Evolutionary conservation across 1,284 basidiomycete species (phyloP), one percentile per base, ranked within the genome.

Genomic region (Microbotryum scabiosae): DNA sequence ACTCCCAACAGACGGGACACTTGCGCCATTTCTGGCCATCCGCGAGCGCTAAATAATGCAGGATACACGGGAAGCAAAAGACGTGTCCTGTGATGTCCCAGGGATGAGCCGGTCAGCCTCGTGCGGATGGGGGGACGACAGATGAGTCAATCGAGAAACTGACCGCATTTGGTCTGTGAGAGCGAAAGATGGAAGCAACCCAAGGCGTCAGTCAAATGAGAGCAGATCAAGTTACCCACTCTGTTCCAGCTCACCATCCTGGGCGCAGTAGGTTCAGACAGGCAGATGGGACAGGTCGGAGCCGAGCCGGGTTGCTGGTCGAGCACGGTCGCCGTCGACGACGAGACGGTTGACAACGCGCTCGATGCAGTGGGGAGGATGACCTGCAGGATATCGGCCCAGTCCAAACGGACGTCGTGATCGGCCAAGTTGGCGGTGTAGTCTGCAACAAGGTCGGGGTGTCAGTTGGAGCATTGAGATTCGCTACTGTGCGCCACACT

Each of bases 211-310:
- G 36, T 64, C 36, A 66, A 20, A 68, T 46, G 55, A 58, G 32
- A 56, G 56, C 56, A 65, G 32, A 64, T 50, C n/a, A 26, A 20
- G 56, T 41, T 66, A 51, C 84, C 88, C 76, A 72, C 94, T 91
- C 81, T 97, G 93, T 61, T 92, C 93, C 70, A 92, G 97, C 78
- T 90, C 91, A 52, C 97, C 89, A 97, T 97, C 52, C 96, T 81
- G 20, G 94, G 90, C 21, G 91, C 90, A 48, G 85, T 85, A 6
- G 93, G 94, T 54, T 88, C 81, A 50, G 87, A 87, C 50, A 99
- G 81, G 77, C 94, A 99, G 67, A 99, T 97, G 4, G 94, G 96
- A 75, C 94, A 98, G 16, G 83, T 85, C 80, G 65, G 82, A 76
- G 62, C 57, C 10, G 67, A 67, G 21, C 68, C 65, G 8, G 57